These are phyloP conservation scores for Onygenales sp. DNA, from an alignment of 2,329 filamentous ascomycete species.

Conservation along the genomic window DNA sequence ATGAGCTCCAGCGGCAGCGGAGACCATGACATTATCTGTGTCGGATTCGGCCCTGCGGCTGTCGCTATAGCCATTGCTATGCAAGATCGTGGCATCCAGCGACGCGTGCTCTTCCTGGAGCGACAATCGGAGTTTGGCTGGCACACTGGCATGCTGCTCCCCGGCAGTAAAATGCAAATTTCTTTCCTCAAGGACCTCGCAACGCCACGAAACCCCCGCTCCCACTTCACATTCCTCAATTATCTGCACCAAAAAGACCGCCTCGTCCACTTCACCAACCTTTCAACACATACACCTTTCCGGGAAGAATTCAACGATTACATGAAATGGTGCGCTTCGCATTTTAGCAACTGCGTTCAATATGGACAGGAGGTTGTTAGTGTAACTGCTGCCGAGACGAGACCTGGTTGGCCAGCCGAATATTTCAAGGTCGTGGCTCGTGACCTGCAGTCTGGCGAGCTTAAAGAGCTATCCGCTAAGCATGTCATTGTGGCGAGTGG, in stretches of 20 bases:
- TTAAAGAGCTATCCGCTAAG: constrained; percentile 31
- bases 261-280: constrained; percentile 84
- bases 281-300: constrained; percentile 78
- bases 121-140: constrained; percentile 75
- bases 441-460: constrained; percentile 42
- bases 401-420: constrained; percentile 40
- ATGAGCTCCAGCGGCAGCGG: neutral
- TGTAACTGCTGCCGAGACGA: constrained; percentile 51
- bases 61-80: constrained; percentile 82
- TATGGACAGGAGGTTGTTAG: constrained; percentile 72
- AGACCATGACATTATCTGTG: constrained; percentile 67
- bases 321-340: constrained; percentile 78
- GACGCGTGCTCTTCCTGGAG: constrained; percentile 80
- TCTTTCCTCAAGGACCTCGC: constrained; percentile 96
- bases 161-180: constrained; percentile 93
- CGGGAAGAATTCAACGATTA: constrained; percentile 92
- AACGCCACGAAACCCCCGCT: constrained; percentile 74
- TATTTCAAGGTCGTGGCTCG: constrained; percentile 60
- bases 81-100: constrained; percentile 61
- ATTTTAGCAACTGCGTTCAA: constrained; percentile 62
- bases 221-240: constrained; percentile 86
- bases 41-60: constrained; percentile 88
- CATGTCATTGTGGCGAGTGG: constrained; percentile 57
- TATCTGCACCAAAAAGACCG: constrained; percentile 75
- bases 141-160: constrained; percentile 92